phyloP scores from a whole-genome alignment of 164 flowering plant species.

The Litsea cubeba region DNA sequence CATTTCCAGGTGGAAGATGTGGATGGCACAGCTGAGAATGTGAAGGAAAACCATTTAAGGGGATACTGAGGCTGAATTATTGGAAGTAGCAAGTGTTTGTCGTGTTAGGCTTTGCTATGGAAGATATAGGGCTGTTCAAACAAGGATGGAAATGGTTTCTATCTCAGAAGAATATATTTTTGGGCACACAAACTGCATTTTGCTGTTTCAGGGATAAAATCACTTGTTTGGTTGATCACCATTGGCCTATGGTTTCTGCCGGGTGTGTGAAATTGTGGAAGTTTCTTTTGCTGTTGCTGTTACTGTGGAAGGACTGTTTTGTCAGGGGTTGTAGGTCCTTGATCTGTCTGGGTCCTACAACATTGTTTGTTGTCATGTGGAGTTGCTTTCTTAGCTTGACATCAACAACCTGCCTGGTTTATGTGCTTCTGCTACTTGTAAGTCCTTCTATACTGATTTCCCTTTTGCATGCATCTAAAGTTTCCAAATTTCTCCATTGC shows the following conservation, averaged over 20 bases:
- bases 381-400: conserved; percentile 92
- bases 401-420: conserved; percentile 67
- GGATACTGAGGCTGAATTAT: neutral
- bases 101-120: conserved; percentile 25
- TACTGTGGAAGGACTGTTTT: conserved; percentile 54
- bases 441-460: conserved; percentile 4
- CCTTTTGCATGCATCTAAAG: neutral
- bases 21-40: neutral
- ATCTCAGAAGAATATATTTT: conserved; percentile 51
- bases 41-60: neutral
- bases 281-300: conserved; percentile 30
- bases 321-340: conserved; percentile 56
- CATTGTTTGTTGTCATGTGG: conserved; percentile 89
- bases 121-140: conserved; percentile 76
- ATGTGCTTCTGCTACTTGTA: conserved; percentile 81
- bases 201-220: conserved; percentile 47
- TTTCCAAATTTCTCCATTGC: neutral
- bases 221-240: conserved; percentile 44
- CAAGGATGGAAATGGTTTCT: conserved; percentile 84
- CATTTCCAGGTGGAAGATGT: neutral
- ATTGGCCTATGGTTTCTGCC: conserved; percentile 76
- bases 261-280: conserved; percentile 40
- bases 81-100: neutral
- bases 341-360: conserved; percentile 58
- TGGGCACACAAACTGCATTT: conserved; percentile 26